Evolutionary conservation across 1,284 basidiomycete genomes (phyloP).

Genomic region (Cutaneotrichosporon sp.): DNA sequence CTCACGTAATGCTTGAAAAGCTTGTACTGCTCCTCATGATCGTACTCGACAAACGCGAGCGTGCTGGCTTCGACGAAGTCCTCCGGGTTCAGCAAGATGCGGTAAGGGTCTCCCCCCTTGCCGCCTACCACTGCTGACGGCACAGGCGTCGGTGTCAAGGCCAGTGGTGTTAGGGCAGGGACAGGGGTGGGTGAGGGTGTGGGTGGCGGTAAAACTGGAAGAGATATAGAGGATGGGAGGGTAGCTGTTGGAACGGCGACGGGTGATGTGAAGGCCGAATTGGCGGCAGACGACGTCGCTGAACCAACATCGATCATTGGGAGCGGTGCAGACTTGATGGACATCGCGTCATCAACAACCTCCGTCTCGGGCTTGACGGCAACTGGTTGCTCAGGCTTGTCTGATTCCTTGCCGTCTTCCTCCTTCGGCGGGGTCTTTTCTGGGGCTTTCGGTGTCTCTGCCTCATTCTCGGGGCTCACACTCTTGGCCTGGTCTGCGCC

Average conservation of each 20-base stretch:
- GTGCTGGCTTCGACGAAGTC: conserved; percentile 69
- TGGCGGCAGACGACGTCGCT: background rate
- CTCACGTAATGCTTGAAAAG: conserved; percentile 90
- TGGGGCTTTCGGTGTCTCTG: background rate
- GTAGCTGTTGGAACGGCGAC: background rate
- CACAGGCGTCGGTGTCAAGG: background rate
- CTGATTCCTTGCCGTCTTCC: background rate
- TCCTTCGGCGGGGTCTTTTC: background rate
- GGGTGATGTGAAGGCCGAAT: conserved; percentile 2
- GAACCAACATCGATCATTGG: background rate
- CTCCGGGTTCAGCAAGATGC: conserved; percentile 46
- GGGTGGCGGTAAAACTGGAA: conserved; percentile 1
- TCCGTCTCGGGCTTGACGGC: background rate
- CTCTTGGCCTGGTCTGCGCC: conserved; percentile 18
- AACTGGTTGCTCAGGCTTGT: background rate
- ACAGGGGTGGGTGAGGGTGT: background rate
- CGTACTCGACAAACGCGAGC: conserved; percentile 68
- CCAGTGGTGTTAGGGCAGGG: background rate
- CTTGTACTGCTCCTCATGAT: conserved; percentile 77
- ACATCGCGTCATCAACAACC: background rate
- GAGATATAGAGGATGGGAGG: conserved; percentile 4
- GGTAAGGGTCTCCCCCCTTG: conserved; percentile 39
- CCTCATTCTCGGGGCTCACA: background rate
- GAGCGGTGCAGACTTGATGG: background rate
- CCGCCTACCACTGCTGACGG: background rate